These are phyloP conservation scores for Termitomyces sp. DNA, from an alignment of 768 basidiomycete genomes.

Conservation along the genomic window DNA sequence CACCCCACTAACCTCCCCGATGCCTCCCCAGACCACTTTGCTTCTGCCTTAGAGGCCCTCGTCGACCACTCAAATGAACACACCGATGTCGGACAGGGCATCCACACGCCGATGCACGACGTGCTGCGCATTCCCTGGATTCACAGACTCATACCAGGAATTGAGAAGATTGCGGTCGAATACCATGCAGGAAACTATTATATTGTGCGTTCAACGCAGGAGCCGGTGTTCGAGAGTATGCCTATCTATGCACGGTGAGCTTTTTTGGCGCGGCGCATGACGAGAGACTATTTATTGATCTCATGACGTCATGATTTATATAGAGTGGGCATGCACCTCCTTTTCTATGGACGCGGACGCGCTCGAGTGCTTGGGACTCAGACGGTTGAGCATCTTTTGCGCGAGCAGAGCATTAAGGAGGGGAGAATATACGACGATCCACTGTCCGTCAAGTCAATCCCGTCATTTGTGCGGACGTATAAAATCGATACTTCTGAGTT, in stretches of 20 bases:
- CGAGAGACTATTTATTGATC: too few relatives aligned
- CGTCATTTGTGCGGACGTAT: slow-evolving; percentile 53
- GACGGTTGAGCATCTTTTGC: slow-evolving; percentile 43
- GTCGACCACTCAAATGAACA: slow-evolving; percentile 29
- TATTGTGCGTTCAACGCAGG: slow-evolving; percentile 36
- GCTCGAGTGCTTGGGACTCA: slow-evolving; percentile 42
- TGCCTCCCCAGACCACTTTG: slow-evolving; percentile 25
- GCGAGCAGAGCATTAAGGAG: slow-evolving; percentile 54
- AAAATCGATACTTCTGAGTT: slow-evolving; percentile 54
- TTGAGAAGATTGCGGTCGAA: slow-evolving; percentile 45
- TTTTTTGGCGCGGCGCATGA: too few relatives aligned
- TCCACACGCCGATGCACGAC: slow-evolving; percentile 26
- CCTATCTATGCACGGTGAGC: slow-evolving; percentile 54
- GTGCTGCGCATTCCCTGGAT: slow-evolving; percentile 32
- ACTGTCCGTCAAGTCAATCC: slow-evolving; percentile 45
- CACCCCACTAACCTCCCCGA: slow-evolving; percentile 32
- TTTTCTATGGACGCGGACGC: slow-evolving; percentile 57
- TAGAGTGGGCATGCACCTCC: slow-evolving; percentile 68
- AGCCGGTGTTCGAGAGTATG: slow-evolving; percentile 69
- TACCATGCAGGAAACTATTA: slow-evolving; percentile 62
- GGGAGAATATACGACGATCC: slow-evolving; percentile 52
- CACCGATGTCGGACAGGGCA: slow-evolving; percentile 22
- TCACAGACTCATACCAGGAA: slow-evolving; percentile 45
- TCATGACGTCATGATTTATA: not conserved
- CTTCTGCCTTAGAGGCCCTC: slow-evolving; percentile 26